phyloP scores from a whole-genome alignment of 1,284 basidiomycete genomes.

The Vanrija sp. region DNA sequence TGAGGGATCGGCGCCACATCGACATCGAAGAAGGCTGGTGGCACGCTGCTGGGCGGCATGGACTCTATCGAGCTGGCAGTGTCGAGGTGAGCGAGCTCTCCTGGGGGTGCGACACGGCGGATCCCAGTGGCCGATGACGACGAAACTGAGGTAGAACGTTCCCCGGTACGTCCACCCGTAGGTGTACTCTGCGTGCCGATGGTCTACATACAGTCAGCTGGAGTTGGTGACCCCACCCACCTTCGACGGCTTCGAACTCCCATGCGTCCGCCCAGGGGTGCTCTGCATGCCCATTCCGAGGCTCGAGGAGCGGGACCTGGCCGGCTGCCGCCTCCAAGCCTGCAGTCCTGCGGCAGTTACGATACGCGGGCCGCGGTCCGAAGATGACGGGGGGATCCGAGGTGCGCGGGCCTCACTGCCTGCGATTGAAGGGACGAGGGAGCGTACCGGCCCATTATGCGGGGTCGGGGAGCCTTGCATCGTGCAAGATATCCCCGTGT shows the following conservation, averaged over 20 bases:
- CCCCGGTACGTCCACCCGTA: too few relatives aligned
- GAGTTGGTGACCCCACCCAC: not conserved
- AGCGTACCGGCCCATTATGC: not conserved
- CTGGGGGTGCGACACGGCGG: not conserved
- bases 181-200: not conserved
- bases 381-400: not conserved
- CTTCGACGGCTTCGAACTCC: slow-evolving; percentile 1
- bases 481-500: too few relatives aligned
- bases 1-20: not conserved
- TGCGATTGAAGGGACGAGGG: not conserved
- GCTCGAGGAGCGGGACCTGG: not conserved
- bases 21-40: not conserved
- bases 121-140: not conserved
- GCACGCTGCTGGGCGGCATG: not conserved
- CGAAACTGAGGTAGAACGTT: not conserved
- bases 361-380: not conserved
- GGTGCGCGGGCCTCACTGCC: not conserved
- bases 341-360: not conserved
- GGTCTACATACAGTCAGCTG: not conserved
- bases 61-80: not conserved
- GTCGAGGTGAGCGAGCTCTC: not conserved
- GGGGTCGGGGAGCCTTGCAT: not conserved
- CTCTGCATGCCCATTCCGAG: slow-evolving; percentile 28
- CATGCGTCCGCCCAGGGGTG: slow-evolving; percentile 18
- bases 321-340: not conserved